Evolutionary conservation across 192 early-diverging fungal species (phyloP).

Genomic region (Coemansia brasiliensis): DNA sequence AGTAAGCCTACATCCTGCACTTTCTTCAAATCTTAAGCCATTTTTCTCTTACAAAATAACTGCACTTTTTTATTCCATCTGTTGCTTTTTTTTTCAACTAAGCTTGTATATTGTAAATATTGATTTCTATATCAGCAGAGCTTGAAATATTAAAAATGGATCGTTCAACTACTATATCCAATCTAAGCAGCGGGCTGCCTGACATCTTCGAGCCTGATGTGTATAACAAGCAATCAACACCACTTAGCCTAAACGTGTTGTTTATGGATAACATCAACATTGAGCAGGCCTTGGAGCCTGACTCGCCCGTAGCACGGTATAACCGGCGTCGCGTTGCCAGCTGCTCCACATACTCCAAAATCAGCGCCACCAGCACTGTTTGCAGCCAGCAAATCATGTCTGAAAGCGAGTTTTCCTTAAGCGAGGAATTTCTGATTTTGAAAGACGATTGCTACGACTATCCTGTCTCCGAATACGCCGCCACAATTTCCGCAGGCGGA

Average conservation of each 20-base stretch:
- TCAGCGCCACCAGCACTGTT: conserved; percentile 9
- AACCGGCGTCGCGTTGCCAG: conserved; percentile 23
- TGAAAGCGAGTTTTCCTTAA: conserved; percentile 18
- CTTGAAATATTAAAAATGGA: conserved; percentile 20
- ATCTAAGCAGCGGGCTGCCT: conserved; percentile 19
- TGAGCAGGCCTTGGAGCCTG: conserved; percentile 9
- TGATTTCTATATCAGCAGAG: neutral
- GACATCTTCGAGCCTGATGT: conserved; percentile 43
- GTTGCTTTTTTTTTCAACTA: neutral
- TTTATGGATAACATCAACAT: conserved; percentile 9
- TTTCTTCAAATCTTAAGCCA: too few species aligned
- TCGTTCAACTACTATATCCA: conserved; percentile 6
- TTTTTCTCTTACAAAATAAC: too few species aligned
- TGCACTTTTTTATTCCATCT: neutral
- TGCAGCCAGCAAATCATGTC: conserved; percentile 18
- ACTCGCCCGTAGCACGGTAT: conserved; percentile 24
- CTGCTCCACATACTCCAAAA: conserved; percentile 5
- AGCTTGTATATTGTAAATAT: conserved; percentile 5
- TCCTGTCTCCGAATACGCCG: neutral
- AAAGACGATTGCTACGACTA: conserved; percentile 14
- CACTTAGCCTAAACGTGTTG: conserved; percentile 30
- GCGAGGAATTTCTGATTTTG: conserved; percentile 26
- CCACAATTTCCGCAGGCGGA: conserved; percentile 6
- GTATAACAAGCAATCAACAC: conserved; percentile 16
- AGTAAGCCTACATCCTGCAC: neutral